A percentile compares a stretch with the other conserved stretches of the same genome.
phyloP scores from a whole-genome alignment of 2,329 filamentous ascomycete species.

The Paracorniculantispora psalliotae region DNA sequence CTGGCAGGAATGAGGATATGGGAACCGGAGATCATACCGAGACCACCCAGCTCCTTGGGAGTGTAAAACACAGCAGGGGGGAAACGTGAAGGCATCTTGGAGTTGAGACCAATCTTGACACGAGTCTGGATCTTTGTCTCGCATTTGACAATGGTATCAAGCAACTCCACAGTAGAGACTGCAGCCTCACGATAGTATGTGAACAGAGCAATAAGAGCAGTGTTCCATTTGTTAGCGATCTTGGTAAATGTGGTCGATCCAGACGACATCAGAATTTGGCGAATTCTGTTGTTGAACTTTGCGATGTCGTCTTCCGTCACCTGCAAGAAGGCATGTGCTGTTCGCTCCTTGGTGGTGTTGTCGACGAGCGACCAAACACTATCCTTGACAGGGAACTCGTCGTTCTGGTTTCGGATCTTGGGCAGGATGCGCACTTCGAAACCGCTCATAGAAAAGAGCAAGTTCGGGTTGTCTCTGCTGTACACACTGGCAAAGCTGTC shows the following conservation, averaged over 20 bases:
- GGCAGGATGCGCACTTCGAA: slow-evolving; percentile 96
- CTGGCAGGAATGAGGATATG: slow-evolving; percentile 96
- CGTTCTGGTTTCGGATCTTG: slow-evolving; percentile 90
- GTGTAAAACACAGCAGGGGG: slow-evolving; percentile 98
- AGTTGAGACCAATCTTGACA: slow-evolving; percentile 97
- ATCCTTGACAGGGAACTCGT: slow-evolving; percentile 96
- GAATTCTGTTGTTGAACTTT: slow-evolving; percentile 98
- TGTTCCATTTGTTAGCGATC: slow-evolving; percentile 99
- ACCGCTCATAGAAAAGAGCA: slow-evolving; percentile 95
- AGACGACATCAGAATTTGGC: slow-evolving; percentile 98
- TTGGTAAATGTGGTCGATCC: slow-evolving; percentile 99
- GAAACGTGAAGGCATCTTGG: slow-evolving; percentile 98
- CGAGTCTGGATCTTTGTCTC: slow-evolving; percentile 99
- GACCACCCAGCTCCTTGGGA: slow-evolving; percentile 91
- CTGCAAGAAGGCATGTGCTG: slow-evolving; percentile 93
- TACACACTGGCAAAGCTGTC: slow-evolving; percentile 98
- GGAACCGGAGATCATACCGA: slow-evolving; percentile 98
- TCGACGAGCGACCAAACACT: slow-evolving; percentile 97
- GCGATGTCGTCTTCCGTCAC: slow-evolving; percentile 97
- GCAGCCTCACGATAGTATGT: slow-evolving; percentile 98
- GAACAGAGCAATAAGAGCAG: slow-evolving; percentile 90
- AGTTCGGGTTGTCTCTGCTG: slow-evolving; percentile 93
- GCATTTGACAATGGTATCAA: slow-evolving; percentile 98
- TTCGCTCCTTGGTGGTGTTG: slow-evolving; percentile 94
- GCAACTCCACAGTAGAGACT: slow-evolving; percentile 85